Evolutionary conservation across 345 rosid species (phyloP).

Genomic region (Abelmoschus esculentus): DNA sequence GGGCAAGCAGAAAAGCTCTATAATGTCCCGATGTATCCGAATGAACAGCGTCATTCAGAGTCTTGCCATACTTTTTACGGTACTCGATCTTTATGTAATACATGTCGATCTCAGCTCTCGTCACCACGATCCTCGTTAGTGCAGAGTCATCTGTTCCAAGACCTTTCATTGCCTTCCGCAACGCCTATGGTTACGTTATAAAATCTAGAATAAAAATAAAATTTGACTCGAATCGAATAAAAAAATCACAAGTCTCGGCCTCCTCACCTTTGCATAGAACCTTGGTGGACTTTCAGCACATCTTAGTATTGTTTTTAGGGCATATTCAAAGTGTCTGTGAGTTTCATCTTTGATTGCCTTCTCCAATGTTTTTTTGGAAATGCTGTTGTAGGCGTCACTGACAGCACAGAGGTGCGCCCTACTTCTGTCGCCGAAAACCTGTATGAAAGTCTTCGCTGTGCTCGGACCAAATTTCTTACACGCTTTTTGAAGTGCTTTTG

Average conservation of each 20-base stretch:
- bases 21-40: conserved; percentile 57
- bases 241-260: not conserved
- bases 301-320: conserved; percentile 42
- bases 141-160: conserved; percentile 49
- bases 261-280: conserved; percentile 45
- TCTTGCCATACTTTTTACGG: conserved; percentile 39
- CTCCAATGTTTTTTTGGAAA: conserved; percentile 37
- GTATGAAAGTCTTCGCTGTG: conserved; percentile 31
- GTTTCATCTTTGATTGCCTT: conserved; percentile 49
- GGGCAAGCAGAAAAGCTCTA: conserved; percentile 50
- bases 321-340: conserved; percentile 39
- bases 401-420: conserved; percentile 49
- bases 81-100: conserved; percentile 41
- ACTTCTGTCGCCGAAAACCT: conserved; percentile 57
- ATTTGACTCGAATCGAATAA: too few relatives aligned
- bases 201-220: too few relatives aligned
- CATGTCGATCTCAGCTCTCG: conserved; percentile 57
- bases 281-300: conserved; percentile 50
- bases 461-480: conserved; percentile 33
- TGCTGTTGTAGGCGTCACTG: conserved; percentile 23
- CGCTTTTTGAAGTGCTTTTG: conserved; percentile 33
- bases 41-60: conserved; percentile 39
- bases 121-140: conserved; percentile 44
- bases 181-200: not conserved
- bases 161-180: conserved; percentile 39